phyloP scores from a whole-genome alignment of 208 protist species.

The Giardia duodenalis region DNA sequence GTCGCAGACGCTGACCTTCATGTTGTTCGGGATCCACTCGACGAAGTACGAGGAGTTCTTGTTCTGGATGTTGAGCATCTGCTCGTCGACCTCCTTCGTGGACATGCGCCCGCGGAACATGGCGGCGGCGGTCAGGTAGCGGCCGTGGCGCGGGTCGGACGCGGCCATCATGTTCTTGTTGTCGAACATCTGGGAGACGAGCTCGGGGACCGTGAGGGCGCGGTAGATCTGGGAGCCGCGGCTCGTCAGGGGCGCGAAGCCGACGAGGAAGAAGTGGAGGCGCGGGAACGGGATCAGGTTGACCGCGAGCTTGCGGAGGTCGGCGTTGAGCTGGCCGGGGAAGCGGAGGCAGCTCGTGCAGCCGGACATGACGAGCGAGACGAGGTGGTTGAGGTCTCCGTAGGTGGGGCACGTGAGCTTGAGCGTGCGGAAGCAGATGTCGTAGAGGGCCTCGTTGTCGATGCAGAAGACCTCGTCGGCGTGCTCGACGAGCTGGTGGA shows the following conservation, averaged over 20 bases:
- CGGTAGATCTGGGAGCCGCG: constrained; percentile 47
- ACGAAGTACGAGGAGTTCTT: constrained; percentile 57
- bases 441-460: constrained; percentile 62
- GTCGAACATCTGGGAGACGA: constrained; percentile 60
- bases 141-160: constrained; percentile 51
- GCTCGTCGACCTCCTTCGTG: constrained; percentile 61
- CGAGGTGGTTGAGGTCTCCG: constrained; percentile 56
- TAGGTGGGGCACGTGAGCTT: constrained; percentile 57
- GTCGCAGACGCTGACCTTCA: constrained; percentile 66
- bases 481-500: constrained; percentile 56
- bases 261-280: constrained; percentile 62
- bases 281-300: constrained; percentile 61
- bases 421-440: constrained; percentile 57
- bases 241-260: constrained; percentile 54
- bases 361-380: constrained; percentile 59
- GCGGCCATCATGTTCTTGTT: constrained; percentile 60
- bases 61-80: constrained; percentile 55
- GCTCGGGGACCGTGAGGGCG: constrained; percentile 52
- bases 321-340: constrained; percentile 61
- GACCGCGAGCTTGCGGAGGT: constrained; percentile 52
- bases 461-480: constrained; percentile 54
- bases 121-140: constrained; percentile 59
- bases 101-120: constrained; percentile 66
- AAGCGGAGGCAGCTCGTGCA: constrained; percentile 57
- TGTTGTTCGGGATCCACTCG: constrained; percentile 68